Base-by-base conservation (phyloP, 805 yeast species). In the Yamadazyma philogaea region DNA sequence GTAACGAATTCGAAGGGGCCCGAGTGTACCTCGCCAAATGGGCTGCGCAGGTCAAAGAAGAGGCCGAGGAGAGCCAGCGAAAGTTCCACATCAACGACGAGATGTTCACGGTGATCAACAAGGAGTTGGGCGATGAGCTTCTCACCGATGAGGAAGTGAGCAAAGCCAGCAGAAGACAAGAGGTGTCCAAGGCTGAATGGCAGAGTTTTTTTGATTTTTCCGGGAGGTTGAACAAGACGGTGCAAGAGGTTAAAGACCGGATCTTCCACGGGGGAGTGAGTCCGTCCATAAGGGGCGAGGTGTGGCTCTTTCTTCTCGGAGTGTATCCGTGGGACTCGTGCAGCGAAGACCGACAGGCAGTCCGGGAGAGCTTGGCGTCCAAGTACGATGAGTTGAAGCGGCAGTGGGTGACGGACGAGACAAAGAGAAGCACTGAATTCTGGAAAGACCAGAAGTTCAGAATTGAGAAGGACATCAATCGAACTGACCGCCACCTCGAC, bases 31-130 rank as follows among this genome's bases (percentile, higher is more conserved):
- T 91, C 45, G 98, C 98, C 4, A 90, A 89, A 66, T 93, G 98
- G 98, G 97, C 98, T 0, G 75, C 87, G 52, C 87, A 87, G 21
- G 93, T 93, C 7, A 93, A 91, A 53, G 90, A 89, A 53, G 95
- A 91, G 60, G 93, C 96, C 1, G 89, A 69, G 45, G 61, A 81
- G 51, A 76, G 78, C 39, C 72, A 77, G 46, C 63, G 78, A 46
- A 68, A 70, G 43, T 68, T 70, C 54, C 68, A 75, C 54, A 68
- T 81, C 26, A 70, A 82, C 43, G 82, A 80, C 52, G 79, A 78
- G n/a, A 69, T 79, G 14, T 81, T 82, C 50, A 74, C 73, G 22
- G 57, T 78, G 39, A 70, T 85, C 31, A 74, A 73, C 41, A 67
- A 71, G 40, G 90, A 85, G 54, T 60, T 85, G 10, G 89, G 88